Evolutionary conservation across 768 basidiomycete species (phyloP), one percentile per base, ranked within the genome.

Genomic region (Rhizopogon rudus): DNA sequence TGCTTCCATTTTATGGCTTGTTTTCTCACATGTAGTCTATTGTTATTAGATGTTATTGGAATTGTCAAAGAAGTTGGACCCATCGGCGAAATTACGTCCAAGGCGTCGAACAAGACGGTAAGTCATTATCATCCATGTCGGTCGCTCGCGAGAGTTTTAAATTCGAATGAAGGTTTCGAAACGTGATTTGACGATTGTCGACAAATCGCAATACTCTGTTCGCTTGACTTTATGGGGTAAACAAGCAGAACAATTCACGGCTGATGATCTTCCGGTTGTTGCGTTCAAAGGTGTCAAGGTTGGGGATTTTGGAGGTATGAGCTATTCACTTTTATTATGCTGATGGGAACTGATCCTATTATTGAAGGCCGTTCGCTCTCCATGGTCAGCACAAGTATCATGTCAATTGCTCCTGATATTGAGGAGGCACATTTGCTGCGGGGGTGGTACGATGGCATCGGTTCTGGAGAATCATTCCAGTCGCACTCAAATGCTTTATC

Each of bases 251-350:
- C 79, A 80, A 40, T 98, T 84, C 67, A 68, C 71, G n/a, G 72
- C 77, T 5, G 75, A 78, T 10, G 77, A 77, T 48, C 66, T 78
- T 49, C 83, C 91, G 8, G 85, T 98, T 31, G 80, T 95, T 60
- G 96, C 96, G 4, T 91, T 95, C 80, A 97, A 95, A 72, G 88
- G 91, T 22, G 91, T 93, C 60, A 92, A 88, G 68, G 91, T 98
- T 40, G 87, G 92, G 28, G 96, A 98, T 60, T 99, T 88, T 68
- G 86, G 87, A 63, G 93, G 93, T 83, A 61, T 49, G 74, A 55
- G 2, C 14, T 37, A 16, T 28, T 10, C 22, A 25, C 43, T 44
- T 45, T 25, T 17, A 53, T 28, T 43, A 20, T 46, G 43, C 17
- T n/a, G 17, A 44, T 55, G n/a, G 44, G 55, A 54, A 53, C 42